Percentiles rank a stretch among this genome's conserved stretches.
Conservation (phyloP, 2,329 filamentous ascomycete genomes). For the Botryotinia narcissicola region DNA sequence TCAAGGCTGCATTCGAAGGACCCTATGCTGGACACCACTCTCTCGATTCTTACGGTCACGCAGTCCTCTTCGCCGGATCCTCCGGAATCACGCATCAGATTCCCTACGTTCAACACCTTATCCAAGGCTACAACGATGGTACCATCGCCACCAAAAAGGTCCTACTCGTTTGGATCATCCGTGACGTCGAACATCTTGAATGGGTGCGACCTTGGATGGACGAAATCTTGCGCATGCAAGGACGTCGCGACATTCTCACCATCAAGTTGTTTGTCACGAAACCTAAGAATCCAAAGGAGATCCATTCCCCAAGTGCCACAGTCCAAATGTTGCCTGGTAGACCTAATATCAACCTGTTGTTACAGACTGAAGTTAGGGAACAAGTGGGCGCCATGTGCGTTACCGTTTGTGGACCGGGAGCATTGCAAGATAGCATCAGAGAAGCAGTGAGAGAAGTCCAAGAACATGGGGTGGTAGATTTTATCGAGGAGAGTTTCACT, state of each 20-base stretch:
- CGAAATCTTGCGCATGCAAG: constrained; percentile 70
- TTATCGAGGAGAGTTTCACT: constrained; percentile 75
- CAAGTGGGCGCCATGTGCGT: constrained; percentile 89
- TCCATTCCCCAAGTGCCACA: constrained; percentile 70
- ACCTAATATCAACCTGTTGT: constrained; percentile 75
- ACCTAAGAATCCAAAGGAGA: constrained; percentile 74
- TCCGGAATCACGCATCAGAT: constrained; percentile 96
- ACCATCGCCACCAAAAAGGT: constrained; percentile 79
- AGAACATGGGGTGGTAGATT: constrained; percentile 64
- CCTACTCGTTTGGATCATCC: constrained; percentile 88
- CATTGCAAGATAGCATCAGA: constrained; percentile 72
- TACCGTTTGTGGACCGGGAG: constrained; percentile 73
- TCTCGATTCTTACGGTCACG: constrained; percentile 88
- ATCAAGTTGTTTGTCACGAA: constrained; percentile 90
- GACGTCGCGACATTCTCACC: constrained; percentile 76
- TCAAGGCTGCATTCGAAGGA: constrained; percentile 73
- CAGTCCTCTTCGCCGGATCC: constrained; percentile 85
- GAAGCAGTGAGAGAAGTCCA: constrained; percentile 63
- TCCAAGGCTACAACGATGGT: constrained; percentile 65
- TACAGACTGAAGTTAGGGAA: constrained; percentile 76
- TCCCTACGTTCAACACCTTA: constrained; percentile 76
- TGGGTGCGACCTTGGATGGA: constrained; percentile 91
- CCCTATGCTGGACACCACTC: constrained; percentile 83
- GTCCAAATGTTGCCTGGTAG: constrained; percentile 92
- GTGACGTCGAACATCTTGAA: constrained; percentile 82